Conservation (phyloP, 2,329 filamentous ascomycete genomes). For the Pezicula neosporulosa region DNA sequence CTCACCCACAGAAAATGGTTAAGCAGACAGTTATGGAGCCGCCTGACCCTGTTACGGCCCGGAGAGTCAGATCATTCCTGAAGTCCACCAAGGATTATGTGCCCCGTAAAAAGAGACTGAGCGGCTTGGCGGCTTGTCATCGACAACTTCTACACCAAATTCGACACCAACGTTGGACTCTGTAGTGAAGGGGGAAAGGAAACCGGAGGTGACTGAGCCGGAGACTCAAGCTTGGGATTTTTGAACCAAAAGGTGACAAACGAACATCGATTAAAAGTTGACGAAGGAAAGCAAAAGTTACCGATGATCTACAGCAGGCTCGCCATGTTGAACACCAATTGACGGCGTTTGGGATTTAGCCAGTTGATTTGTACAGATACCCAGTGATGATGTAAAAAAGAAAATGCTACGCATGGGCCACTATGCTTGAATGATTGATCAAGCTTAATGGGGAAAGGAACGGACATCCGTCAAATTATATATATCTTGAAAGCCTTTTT, state of each 20-base stretch:
- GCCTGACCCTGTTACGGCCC: background rate
- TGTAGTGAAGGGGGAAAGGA: conserved; percentile 3
- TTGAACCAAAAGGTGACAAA: conserved; percentile 3
- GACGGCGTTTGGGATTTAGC: no score
- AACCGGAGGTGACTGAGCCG: conserved; percentile 5
- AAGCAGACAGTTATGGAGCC: background rate
- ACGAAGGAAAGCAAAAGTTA: background rate
- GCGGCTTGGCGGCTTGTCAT: conserved; percentile 5
- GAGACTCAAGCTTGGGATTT: conserved; percentile 11
- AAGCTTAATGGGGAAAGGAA: no score
- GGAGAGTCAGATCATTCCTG: background rate
- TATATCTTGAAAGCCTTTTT: no score
- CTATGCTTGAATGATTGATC: no score
- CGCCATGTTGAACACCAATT: no score
- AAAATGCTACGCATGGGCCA: no score
- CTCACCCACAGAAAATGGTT: background rate
- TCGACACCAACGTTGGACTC: conserved; percentile 9
- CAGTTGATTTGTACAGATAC: no score
- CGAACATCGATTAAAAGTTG: background rate
- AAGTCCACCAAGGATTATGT: conserved; percentile 17
- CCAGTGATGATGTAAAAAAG: no score
- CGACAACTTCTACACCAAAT: conserved; percentile 3
- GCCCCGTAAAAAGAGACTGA: conserved; percentile 18
- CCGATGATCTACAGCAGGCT: background rate
- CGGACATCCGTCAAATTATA: no score